These are phyloP conservation scores for Colletotrichum spinosum DNA, from an alignment of 2,329 filamentous ascomycete genomes.

Conservation along the genomic window DNA sequence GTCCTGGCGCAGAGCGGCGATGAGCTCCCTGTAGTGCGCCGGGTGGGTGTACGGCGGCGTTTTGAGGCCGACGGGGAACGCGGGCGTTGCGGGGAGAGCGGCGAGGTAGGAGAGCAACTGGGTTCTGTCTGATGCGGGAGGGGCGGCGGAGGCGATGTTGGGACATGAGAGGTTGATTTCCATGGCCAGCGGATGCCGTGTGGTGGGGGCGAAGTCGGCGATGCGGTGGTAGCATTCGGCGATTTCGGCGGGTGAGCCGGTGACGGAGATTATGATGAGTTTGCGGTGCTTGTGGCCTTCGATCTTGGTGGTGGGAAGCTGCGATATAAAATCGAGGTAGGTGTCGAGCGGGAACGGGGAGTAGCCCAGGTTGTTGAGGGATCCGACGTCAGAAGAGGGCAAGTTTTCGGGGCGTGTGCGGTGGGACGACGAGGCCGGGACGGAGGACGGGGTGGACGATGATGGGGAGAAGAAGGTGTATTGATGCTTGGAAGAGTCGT, in stretches of 20 bases:
- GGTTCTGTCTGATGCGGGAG: constrained; percentile 73
- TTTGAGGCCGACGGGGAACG: constrained; percentile 71
- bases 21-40: constrained; percentile 70
- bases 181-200: constrained; percentile 68
- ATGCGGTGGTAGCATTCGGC: constrained; percentile 66
- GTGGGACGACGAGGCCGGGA: constrained; percentile 40
- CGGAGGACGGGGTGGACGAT: constrained; percentile 40
- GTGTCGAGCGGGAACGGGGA: constrained; percentile 70
- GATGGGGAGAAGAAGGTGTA: constrained; percentile 72
- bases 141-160: constrained; percentile 76
- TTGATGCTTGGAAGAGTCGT: constrained; percentile 71
- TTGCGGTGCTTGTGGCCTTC: constrained; percentile 54
- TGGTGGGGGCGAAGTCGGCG: constrained; percentile 49
- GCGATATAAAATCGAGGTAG: constrained; percentile 69
- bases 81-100: constrained; percentile 52
- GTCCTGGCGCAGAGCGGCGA: constrained; percentile 57
- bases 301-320: constrained; percentile 50
- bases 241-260: constrained; percentile 70
- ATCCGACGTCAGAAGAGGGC: constrained; percentile 50
- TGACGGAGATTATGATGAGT: constrained; percentile 77
- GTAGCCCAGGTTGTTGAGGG: constrained; percentile 80
- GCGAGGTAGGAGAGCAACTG: constrained; percentile 67
- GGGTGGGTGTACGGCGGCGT: constrained; percentile 81
- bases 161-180: constrained; percentile 85
- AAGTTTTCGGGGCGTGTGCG: constrained; percentile 33